Conservation (phyloP, 2,329 filamentous ascomycete species). For the Phialophora expanda region DNA sequence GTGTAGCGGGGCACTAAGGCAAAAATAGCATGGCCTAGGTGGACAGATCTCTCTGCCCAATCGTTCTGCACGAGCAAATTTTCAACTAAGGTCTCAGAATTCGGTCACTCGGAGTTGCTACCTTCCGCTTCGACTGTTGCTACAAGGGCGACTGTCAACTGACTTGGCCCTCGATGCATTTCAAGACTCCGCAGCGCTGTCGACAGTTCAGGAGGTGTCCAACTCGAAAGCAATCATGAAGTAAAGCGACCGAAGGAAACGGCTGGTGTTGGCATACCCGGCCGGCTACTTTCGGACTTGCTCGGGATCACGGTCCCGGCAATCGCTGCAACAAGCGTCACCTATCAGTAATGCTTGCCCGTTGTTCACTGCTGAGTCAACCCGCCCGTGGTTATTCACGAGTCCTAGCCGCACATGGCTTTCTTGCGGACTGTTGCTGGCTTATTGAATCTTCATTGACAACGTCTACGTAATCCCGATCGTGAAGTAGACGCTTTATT, state of each 20-base stretch:
- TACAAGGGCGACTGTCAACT: slow-evolving; percentile 8
- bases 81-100: not conserved
- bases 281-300: slow-evolving; percentile 22
- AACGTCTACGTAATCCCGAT: slow-evolving; percentile 13
- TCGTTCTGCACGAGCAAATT: slow-evolving; percentile 1
- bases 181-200: not conserved
- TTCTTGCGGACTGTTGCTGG: slow-evolving; percentile 18
- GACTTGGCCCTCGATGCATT: not conserved
- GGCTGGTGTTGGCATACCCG: not conserved
- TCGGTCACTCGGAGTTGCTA: not conserved
- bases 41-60: not conserved
- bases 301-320: slow-evolving; percentile 6
- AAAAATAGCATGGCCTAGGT: not conserved
- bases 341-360: slow-evolving; percentile 4
- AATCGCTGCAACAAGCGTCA: slow-evolving; percentile 15
- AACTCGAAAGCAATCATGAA: not conserved
- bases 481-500: slow-evolving; percentile 19
- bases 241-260: not conserved
- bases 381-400: slow-evolving; percentile 23
- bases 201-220: not conserved
- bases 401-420: slow-evolving; percentile 28
- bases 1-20: not conserved
- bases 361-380: slow-evolving; percentile 28
- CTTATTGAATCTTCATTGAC: slow-evolving; percentile 9
- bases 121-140: not conserved